Percentiles rank a stretch among this genome's conserved stretches.
Conservation (phyloP, 1,139 yeast genomes). For the Kurtzmaniella quercitrusa region DNA sequence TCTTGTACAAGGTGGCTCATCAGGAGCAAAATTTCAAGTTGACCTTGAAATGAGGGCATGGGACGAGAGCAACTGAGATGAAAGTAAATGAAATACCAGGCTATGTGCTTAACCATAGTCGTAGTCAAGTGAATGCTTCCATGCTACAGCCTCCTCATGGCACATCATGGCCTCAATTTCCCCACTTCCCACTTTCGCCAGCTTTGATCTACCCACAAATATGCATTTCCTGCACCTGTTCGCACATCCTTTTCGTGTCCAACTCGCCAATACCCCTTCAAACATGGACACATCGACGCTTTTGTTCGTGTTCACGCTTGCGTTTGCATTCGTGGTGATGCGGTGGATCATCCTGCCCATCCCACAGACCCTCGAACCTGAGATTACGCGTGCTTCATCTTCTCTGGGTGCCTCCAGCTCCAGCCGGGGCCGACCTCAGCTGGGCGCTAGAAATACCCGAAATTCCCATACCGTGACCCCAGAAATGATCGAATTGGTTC, state of each 20-base stretch:
- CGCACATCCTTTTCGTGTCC: background rate
- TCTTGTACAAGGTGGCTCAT: conserved; percentile 69
- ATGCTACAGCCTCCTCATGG: too few relatives aligned
- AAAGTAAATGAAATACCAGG: too few relatives aligned
- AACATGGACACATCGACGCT: conserved; percentile 52
- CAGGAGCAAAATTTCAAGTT: conserved; percentile 50
- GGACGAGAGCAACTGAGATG: too few relatives aligned
- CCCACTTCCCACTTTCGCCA: background rate
- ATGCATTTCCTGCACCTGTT: background rate
- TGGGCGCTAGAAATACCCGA: conserved; percentile 10
- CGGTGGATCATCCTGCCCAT: conserved; percentile 61
- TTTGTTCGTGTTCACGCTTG: conserved; percentile 45
- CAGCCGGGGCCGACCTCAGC: background rate
- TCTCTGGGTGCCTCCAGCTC: conserved; percentile 5
- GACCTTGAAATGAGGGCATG: conserved; percentile 22
- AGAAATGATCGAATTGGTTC: conserved; percentile 84
- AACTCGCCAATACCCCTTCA: background rate
- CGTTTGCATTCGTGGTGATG: conserved; percentile 51
- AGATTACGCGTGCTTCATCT: conserved; percentile 2
- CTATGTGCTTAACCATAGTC: too few relatives aligned
- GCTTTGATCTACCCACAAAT: too few relatives aligned
- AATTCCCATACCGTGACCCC: conserved; percentile 60
- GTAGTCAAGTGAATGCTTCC: too few relatives aligned
- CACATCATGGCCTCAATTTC: background rate
- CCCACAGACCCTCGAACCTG: conserved; percentile 21